phyloP scores from a whole-genome alignment of 2,329 filamentous ascomycete species.

The Nigrospora oryzae region DNA sequence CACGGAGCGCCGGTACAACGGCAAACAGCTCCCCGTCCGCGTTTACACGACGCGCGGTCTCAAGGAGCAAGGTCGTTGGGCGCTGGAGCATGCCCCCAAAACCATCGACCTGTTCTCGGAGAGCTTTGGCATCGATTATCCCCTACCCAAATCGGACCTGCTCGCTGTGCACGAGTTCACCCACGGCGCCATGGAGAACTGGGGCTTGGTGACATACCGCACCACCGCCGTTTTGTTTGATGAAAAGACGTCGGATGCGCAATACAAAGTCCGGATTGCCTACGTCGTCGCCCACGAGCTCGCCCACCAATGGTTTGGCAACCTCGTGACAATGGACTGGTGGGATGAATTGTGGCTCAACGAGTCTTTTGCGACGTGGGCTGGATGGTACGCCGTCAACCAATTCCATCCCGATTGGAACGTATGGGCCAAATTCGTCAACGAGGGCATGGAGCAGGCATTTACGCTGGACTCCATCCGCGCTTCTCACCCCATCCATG shows the following conservation, averaged over 20 bases:
- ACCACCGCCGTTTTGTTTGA: slow-evolving; percentile 96
- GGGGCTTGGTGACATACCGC: slow-evolving; percentile 92
- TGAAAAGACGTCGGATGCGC: slow-evolving; percentile 79
- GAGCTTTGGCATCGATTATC: slow-evolving; percentile 88
- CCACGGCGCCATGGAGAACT: slow-evolving; percentile 86
- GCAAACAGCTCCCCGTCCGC: slow-evolving; percentile 82
- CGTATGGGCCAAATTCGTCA: slow-evolving; percentile 95
- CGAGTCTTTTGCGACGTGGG: slow-evolving; percentile 97
- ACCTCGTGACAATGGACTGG: slow-evolving; percentile 95
- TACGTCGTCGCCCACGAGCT: slow-evolving; percentile 98
- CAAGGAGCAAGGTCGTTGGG: slow-evolving; percentile 84
- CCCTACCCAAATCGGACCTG: slow-evolving; percentile 84
- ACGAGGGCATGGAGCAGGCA: slow-evolving; percentile 87
- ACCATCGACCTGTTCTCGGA: slow-evolving; percentile 96
- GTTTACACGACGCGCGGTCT: slow-evolving; percentile 95
- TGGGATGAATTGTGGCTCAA: slow-evolving; percentile 92
- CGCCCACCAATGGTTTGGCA: slow-evolving; percentile 94
- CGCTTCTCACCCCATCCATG: slow-evolving; percentile 91
- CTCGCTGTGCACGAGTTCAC: slow-evolving; percentile 91
- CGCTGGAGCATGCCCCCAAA: slow-evolving; percentile 83
- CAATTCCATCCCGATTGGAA: slow-evolving; percentile 95
- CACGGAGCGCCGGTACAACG: slow-evolving; percentile 84
- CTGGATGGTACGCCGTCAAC: slow-evolving; percentile 88
- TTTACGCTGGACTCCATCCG: slow-evolving; percentile 85
- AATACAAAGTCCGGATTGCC: slow-evolving; percentile 87